Conservation (phyloP, 2,329 filamentous ascomycete genomes). For the Cladosporium cucumerinum region DNA sequence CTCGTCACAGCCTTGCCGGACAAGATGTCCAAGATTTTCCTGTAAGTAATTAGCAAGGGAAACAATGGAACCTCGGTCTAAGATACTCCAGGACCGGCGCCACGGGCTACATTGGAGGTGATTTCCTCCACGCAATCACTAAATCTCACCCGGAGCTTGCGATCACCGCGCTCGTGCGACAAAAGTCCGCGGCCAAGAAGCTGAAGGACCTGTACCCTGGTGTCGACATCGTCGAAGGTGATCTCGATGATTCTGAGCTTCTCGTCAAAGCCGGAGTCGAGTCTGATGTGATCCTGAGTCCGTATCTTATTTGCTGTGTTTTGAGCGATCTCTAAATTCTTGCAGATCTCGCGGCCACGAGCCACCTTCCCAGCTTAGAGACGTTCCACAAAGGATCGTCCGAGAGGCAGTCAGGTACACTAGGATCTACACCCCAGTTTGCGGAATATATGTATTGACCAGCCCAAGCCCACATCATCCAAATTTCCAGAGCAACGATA, state of each 20-base stretch:
- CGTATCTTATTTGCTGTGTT: background rate
- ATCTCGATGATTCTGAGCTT: background rate
- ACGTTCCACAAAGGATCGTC: background rate
- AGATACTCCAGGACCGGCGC: background rate
- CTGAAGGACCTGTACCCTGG: background rate
- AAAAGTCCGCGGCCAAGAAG: background rate
- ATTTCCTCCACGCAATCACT: background rate
- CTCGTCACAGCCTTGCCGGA: background rate
- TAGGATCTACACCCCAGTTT: background rate
- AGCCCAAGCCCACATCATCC: slow-evolving; percentile 34
- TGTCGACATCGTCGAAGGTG: background rate
- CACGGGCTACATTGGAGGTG: background rate
- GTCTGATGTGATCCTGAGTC: background rate
- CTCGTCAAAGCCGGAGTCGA: background rate
- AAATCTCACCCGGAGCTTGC: background rate
- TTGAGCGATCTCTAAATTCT: background rate
- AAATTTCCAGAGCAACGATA: slow-evolving; percentile 57
- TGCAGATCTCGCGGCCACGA: background rate
- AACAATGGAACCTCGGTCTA: background rate
- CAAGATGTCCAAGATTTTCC: background rate
- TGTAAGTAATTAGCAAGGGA: background rate
- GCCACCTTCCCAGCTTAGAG: background rate
- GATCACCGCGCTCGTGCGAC: background rate
- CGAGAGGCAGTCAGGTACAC: background rate
- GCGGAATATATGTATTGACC: background rate